A percentile compares a stretch with the other conserved stretches of the same genome.
Evolutionary conservation across 176 grass and related monocot species (phyloP).

Genomic region (Echinochloa phyllopogon): DNA sequence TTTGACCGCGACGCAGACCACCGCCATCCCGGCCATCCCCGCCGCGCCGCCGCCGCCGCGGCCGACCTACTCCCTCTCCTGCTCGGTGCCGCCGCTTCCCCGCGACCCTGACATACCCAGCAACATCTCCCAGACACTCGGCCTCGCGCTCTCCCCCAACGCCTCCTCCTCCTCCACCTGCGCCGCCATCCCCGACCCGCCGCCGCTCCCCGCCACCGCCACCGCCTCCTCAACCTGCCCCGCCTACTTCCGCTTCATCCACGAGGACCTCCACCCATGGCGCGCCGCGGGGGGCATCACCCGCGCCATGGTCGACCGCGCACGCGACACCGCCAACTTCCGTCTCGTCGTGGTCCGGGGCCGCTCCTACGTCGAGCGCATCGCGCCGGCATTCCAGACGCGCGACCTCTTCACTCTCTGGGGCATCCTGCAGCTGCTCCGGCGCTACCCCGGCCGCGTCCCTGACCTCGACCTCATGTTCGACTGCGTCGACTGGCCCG

Average conservation of each 20-base stretch:
- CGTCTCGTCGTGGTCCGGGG: conserved; percentile 62
- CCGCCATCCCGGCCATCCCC: conserved; percentile 40
- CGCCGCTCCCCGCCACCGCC: conserved; percentile 21
- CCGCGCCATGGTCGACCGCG: conserved; percentile 61
- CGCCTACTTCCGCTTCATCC: conserved; percentile 82
- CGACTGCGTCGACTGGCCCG: conserved; percentile 69
- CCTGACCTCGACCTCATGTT: conserved; percentile 97
- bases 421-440: conserved; percentile 91
- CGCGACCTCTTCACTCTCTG: conserved; percentile 85
- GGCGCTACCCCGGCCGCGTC: conserved; percentile 69
- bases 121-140: conserved; percentile 62
- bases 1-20: conserved; percentile 37
- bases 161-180: conserved; percentile 21
- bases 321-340: conserved; percentile 65
- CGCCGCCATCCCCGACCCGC: conserved; percentile 19
- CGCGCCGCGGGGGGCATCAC: conserved; percentile 66
- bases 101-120: conserved; percentile 44
- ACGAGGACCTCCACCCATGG: conserved; percentile 91
- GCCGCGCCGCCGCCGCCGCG: conserved; percentile 41
- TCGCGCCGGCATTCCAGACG: conserved; percentile 65
- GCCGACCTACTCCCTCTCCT: conserved; percentile 48
- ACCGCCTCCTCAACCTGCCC: conserved; percentile 61
- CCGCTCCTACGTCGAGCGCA: conserved; percentile 67
- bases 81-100: conserved; percentile 46
- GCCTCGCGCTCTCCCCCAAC: conserved; percentile 39